Evolutionary conservation across 306 rosid species (phyloP), one percentile per base, ranked within the genome.

Genomic region (Heteromeles arbutifolia): DNA sequence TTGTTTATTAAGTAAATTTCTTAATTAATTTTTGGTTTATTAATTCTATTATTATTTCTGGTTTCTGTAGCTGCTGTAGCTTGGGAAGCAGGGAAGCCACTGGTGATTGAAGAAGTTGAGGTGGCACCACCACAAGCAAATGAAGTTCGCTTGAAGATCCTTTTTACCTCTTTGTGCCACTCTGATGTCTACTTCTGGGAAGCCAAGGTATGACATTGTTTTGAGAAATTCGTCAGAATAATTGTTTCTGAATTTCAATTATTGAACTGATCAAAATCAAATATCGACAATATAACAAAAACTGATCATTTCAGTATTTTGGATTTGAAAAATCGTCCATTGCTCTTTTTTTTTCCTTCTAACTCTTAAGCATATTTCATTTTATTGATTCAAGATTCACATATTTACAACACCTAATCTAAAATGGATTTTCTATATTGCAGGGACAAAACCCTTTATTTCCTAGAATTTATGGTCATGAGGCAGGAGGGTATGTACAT

Each of bases 391-490:
- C 19, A 14, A 39, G 19, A 48, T 13, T 14, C 19, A 1, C 19
- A 14, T 14, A 1, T 14, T 48, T 48, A 48, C 19, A 48, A 15
- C 19, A 14, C 53, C 53, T 1, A 13, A 54, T 54, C 24, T 54
- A 56, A 56, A 56, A 19, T 21, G 61, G 1, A 12, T 56, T 9
- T 7, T 19, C 25, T 1, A 21, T 8, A 19, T 21, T 54, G 59
- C 89, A 93, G 97, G 97, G 97, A 52, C 96, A 91, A 69, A 78
- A 89, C 26, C 97, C 97, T 15, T 9, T 93, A 67, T 93, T 93
- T 73, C 97, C 98, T 84, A 97, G 97, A 74, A 91, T 93, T 64
- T 90, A 87, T 65, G 98, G 98, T 76, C 98, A 93, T 80, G 98
- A 93, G 78, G 97, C 96, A 67, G 93, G 97, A 83, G 98, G 97